Evolutionary conservation across 2,329 filamentous ascomycete genomes (phyloP).

Genomic region (Exophiala xenobiotica): DNA sequence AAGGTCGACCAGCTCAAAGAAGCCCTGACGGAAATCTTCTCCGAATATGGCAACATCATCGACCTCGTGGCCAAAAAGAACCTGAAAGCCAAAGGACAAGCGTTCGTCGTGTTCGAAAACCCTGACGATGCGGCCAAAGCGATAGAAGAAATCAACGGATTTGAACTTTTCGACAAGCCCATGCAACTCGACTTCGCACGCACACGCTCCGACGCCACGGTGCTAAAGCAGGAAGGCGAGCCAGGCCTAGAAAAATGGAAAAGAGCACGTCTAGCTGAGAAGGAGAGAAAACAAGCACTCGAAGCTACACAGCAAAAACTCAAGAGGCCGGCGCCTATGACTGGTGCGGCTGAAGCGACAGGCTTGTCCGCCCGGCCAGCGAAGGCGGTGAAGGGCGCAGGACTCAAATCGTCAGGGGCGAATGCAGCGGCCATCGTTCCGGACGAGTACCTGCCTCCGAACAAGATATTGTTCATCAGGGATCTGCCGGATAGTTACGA

Average conservation of each 20-base stretch:
- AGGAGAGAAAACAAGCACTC: slow-evolving; percentile 78
- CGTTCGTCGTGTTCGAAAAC: slow-evolving; percentile 86
- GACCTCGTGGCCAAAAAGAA: slow-evolving; percentile 88
- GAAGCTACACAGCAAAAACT: slow-evolving; percentile 76
- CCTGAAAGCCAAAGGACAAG: slow-evolving; percentile 89
- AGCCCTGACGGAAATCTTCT: slow-evolving; percentile 74
- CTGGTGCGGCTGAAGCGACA: slow-evolving; percentile 32
- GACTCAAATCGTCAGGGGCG: slow-evolving; percentile 73
- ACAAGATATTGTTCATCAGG: slow-evolving; percentile 94
- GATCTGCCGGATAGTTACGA: slow-evolving; percentile 86
- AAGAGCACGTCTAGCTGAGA: slow-evolving; percentile 78
- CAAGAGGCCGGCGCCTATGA: slow-evolving; percentile 60
- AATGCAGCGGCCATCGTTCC: slow-evolving; percentile 72
- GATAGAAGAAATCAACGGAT: slow-evolving; percentile 86
- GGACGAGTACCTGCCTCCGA: slow-evolving; percentile 97
- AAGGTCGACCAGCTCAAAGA: slow-evolving; percentile 75
- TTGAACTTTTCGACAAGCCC: slow-evolving; percentile 87
- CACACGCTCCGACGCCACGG: slow-evolving; percentile 82
- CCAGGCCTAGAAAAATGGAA: slow-evolving; percentile 89
- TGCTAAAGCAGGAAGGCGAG: slow-evolving; percentile 68
- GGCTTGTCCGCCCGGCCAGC: slow-evolving; percentile 38
- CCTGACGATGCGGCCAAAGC: slow-evolving; percentile 76
- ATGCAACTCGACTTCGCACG: slow-evolving; percentile 82
- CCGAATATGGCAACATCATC: slow-evolving; percentile 80
- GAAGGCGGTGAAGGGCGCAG: slow-evolving; percentile 69